These are phyloP conservation scores for Trichoderma cornu-damae DNA, from an alignment of 2,329 filamentous ascomycete species.

Conservation along the genomic window DNA sequence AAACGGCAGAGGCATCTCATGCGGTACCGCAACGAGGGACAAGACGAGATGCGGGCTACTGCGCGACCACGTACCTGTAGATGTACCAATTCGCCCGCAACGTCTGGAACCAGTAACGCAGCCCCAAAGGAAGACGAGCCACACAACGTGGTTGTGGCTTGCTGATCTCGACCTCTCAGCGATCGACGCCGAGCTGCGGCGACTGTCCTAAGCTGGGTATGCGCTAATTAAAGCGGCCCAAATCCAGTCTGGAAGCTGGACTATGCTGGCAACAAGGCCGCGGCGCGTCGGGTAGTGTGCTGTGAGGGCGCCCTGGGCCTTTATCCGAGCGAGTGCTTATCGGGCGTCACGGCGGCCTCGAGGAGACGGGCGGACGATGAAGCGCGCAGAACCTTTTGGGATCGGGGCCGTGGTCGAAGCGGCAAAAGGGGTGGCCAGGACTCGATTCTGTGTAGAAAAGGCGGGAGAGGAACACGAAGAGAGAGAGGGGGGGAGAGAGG, in stretches of 20 bases:
- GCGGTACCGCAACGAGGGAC: conserved; percentile 10
- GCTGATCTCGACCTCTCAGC: conserved; percentile 19
- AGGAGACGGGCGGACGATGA: conserved; percentile 7
- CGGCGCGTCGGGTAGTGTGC: conserved; percentile 15
- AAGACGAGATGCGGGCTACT: conserved; percentile 15
- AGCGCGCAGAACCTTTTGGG: neutral
- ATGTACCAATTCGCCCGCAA: conserved; percentile 18
- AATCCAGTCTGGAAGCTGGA: conserved; percentile 7
- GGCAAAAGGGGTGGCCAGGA: neutral
- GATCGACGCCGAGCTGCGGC: conserved; percentile 18
- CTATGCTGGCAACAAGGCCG: conserved; percentile 12
- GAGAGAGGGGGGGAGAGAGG: no score
- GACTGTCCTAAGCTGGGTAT: conserved; percentile 17
- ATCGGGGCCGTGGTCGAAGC: neutral
- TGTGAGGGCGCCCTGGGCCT: conserved; percentile 5
- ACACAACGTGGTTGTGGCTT: conserved; percentile 20
- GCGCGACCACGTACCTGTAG: conserved; percentile 18
- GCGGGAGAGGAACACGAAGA: conserved; percentile 5
- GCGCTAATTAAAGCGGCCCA: conserved; percentile 20
- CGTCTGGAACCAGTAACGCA: conserved; percentile 14
- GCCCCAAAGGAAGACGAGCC: conserved; percentile 1
- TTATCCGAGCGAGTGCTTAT: conserved; percentile 12
- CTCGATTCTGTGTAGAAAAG: neutral
- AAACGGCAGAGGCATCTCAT: neutral
- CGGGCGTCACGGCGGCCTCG: conserved; percentile 9